Percentiles rank a stretch among this genome's conserved stretches.
Evolutionary conservation across 2,329 filamentous ascomycete species (phyloP).

Genomic region (Cladophialophora chaetospira): DNA sequence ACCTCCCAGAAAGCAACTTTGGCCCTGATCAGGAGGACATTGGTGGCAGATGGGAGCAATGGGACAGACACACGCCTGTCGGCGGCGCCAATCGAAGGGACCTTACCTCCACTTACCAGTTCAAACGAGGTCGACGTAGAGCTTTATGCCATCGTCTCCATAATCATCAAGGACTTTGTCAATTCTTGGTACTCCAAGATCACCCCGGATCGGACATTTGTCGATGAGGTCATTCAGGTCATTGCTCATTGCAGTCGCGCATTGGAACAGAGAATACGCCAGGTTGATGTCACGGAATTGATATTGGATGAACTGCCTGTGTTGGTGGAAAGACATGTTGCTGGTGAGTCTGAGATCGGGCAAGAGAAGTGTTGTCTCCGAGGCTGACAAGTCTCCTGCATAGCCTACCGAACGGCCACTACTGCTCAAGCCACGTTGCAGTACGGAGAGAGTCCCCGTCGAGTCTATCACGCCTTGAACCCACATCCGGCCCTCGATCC

Average conservation of each 20-base stretch:
- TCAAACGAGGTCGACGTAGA: slow-evolving; percentile 92
- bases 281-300: slow-evolving; percentile 79
- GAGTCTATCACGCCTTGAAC: slow-evolving; percentile 80
- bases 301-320: slow-evolving; percentile 85
- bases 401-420: slow-evolving; percentile 73
- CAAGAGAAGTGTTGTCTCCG: slow-evolving; percentile 3
- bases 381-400: slow-evolving; percentile 1
- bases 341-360: slow-evolving; percentile 57
- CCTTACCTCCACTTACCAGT: slow-evolving; percentile 88
- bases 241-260: slow-evolving; percentile 89
- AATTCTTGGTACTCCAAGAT: slow-evolving; percentile 92
- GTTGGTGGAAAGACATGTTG: slow-evolving; percentile 76
- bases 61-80: slow-evolving; percentile 59
- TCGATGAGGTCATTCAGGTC: slow-evolving; percentile 83
- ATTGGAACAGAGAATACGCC: slow-evolving; percentile 80
- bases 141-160: slow-evolving; percentile 87
- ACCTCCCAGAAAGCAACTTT: slow-evolving; percentile 78
- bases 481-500: slow-evolving; percentile 70
- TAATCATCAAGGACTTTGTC: slow-evolving; percentile 87
- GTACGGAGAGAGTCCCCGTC: slow-evolving; percentile 62
- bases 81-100: slow-evolving; percentile 70
- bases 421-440: slow-evolving; percentile 60
- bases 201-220: slow-evolving; percentile 84
- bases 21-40: slow-evolving; percentile 76
- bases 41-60: slow-evolving; percentile 59